Base-by-base conservation (phyloP, 306 rosid genomes). In the Begonia loranthoides region DNA sequence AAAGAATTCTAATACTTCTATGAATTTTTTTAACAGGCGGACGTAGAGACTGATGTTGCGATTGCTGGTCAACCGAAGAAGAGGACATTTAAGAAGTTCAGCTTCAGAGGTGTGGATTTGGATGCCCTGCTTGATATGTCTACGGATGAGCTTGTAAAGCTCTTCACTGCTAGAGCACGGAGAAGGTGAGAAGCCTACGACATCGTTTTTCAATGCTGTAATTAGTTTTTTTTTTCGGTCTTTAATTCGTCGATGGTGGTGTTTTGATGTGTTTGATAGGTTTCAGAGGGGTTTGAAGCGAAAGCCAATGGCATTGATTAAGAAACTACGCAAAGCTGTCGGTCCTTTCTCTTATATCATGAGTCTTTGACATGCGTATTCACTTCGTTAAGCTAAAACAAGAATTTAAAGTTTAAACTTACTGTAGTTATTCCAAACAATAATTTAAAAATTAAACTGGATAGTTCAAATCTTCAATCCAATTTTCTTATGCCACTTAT, bases 241-340 rank as follows among this genome's bases (percentile, higher is more conserved):
- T 22, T 51, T 51, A 12, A 14, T 0, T 17, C 28, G 5, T 47
- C 13, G 9, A 4, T 19, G 10, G 12, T 51, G 16, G 14, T 54
- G 4, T 36, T 41, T 12, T 50, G 36, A 4, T 12, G 38, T 22
- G 21, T 13, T 53, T 49, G 16, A n/a, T 14, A 79, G 87, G 87
- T 87, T 87, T 70, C 87, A 81, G 62, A 80, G 96, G 53, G 96
- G 96, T 13, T 70, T 87, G 68, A 82, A 80, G 59, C 55, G 95
- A n/a, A 87, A 87, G 76, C 95, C 95, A 9, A 82, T 83, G 96
- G 96, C 96, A 0, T 40, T 87, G 58, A 83, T 87, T 51, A 87
- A 83, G 84, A 83, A 83, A 77, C 92, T 83, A 13, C 96, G 94
- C 65, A 87, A 87, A 50, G 96, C 96, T 66, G 94, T 84, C 67